Evolutionary conservation across 106 monocot genomes (phyloP), one percentile per base, ranked within the genome.

Genomic region (Chionographis japonica): DNA sequence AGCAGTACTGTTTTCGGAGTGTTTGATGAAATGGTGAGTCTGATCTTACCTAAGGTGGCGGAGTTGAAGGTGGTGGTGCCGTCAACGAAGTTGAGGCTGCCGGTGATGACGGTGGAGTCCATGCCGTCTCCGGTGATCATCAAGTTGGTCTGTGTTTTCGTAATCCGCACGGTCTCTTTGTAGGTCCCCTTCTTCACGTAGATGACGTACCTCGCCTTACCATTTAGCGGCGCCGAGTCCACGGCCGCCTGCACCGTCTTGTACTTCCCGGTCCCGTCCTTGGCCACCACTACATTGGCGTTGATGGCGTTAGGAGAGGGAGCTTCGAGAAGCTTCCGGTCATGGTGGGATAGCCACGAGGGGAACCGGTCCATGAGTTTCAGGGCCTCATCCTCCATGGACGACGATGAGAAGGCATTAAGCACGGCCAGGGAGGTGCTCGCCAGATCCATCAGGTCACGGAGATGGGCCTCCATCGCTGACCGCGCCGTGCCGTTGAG

Each of bases 371-470:
- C 8, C 0, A 46, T 6, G 46, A 46, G 46, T 27, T 27, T 27
- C 8, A 46, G 5, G 46, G 46, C 46, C 46, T 46, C 46, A 0
- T 10, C 8, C 8, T 6, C 8, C 8, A 10, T 40, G 2, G 41
- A 9, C 14, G 49, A 39, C 6, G 37, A 14, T 9, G 69, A 13
- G 38, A 64, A 40, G 38, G 75, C 52, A 40, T 62, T 79, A 53
- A 85, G 73, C 11, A 80, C 66, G 56, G 85, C 76, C 15, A 85
- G 80, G 12, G 85, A 52, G 6, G 76, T 68, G 61, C 77, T 80
- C n/a, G 74, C 61, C 13, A 70, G 40, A 1, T 39, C 39, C 37
- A 14, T 73, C 12, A 85, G 54, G 40, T 57, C 42, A 4, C 68
- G 36, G 4, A 84, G 51, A 2, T 36, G 52, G 37, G 56, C 40